A percentile compares a stretch with the other conserved stretches of the same genome.
Conservation (phyloP, 805 yeast genomes). For the Wickerhamomyces pijperi region DNA sequence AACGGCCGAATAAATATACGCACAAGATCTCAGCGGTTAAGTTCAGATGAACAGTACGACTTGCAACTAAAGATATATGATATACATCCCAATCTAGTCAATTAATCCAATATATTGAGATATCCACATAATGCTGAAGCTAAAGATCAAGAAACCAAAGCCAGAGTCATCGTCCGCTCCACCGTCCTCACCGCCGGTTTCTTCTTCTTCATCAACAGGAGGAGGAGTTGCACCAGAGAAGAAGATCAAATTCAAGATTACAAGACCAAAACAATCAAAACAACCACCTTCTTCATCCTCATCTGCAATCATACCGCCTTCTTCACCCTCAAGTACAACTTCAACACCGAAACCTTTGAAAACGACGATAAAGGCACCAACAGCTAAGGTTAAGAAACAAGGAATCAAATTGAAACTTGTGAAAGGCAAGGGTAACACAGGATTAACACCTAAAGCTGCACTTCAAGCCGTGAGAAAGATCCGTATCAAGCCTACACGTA, state of each 20-base stretch:
- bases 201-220: conserved; percentile 20
- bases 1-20: too few relatives aligned
- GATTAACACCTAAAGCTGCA: not conserved
- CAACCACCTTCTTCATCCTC: too few relatives aligned
- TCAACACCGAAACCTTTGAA: conserved; percentile 20
- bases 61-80: too few relatives aligned
- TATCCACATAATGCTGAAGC: conserved; percentile 20
- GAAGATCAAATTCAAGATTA: not conserved
- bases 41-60: too few relatives aligned
- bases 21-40: too few relatives aligned
- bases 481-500: conserved; percentile 46
- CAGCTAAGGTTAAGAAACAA: not conserved
- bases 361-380: conserved; percentile 8
- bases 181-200: conserved; percentile 22
- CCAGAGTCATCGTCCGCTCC: conserved; percentile 14
- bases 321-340: conserved; percentile 13
- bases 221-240: conserved; percentile 3
- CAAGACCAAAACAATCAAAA: too few relatives aligned
- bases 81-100: too few relatives aligned
- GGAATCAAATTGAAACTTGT: not conserved
- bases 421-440: too few relatives aligned
- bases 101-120: too few relatives aligned
- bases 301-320: conserved; percentile 22
- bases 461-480: conserved; percentile 15
- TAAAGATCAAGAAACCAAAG: conserved; percentile 15